Conservation (phyloP, 805 yeast species). For the Sugiyamaella qingdaonensis region DNA sequence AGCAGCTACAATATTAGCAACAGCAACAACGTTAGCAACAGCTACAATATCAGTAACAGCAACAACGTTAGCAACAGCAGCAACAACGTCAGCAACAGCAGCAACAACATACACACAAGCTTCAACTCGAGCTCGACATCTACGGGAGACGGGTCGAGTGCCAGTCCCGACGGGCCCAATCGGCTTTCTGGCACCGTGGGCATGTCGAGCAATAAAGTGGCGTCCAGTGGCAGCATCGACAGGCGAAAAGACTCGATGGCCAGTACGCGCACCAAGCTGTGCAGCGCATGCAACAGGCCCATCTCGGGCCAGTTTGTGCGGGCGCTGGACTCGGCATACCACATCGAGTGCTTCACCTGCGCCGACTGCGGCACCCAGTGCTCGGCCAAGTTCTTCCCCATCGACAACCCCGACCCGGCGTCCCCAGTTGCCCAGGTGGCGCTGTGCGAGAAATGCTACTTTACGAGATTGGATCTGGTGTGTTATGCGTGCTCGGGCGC, state of each 20-base stretch:
- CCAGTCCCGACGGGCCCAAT: too few relatives aligned
- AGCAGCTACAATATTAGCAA: too few relatives aligned
- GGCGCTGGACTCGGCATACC: slow-evolving; percentile 75
- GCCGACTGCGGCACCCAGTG: slow-evolving; percentile 78
- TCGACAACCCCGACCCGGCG: slow-evolving; percentile 39
- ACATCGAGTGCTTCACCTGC: slow-evolving; percentile 84
- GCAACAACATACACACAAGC: too few relatives aligned
- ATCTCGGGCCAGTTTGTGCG: slow-evolving; percentile 77
- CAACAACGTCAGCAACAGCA: too few relatives aligned
- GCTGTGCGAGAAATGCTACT: slow-evolving; percentile 89
- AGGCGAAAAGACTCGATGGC: neutral
- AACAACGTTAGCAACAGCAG: too few relatives aligned
- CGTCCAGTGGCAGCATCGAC: neutral
- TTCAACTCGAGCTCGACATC: slow-evolving; percentile 1
- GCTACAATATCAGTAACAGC: too few relatives aligned
- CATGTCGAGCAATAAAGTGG: neutral
- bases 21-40: too few relatives aligned
- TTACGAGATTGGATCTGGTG: slow-evolving; percentile 76
- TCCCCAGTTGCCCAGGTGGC: slow-evolving; percentile 41
- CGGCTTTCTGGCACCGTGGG: too few relatives aligned
- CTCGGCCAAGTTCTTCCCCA: slow-evolving; percentile 84
- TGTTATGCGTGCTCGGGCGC: slow-evolving; percentile 84
- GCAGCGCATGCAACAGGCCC: slow-evolving; percentile 50
- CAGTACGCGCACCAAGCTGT: slow-evolving; percentile 28
- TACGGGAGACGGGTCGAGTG: too few relatives aligned